Evolutionary conservation across 2,329 filamentous ascomycete genomes (phyloP), one percentile per base, ranked within the genome.

Genomic region (Aspergillus transmontanensis): DNA sequence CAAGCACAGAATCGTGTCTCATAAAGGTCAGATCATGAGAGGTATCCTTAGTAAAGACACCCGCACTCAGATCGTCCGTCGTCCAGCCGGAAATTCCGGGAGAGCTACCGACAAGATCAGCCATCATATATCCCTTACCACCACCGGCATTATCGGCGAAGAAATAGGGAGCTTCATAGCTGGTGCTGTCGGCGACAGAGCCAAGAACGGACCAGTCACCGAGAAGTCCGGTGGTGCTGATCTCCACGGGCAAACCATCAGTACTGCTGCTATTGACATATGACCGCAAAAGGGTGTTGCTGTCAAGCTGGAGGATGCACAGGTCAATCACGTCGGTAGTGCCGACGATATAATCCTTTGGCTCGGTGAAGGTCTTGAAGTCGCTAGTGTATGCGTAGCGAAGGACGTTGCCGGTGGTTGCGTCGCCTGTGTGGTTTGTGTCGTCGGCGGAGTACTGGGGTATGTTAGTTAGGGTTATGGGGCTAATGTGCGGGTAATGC

Each of bases 301-400:
- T 53, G 2, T 64, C 61, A 0, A 67, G 32, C 1, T 43, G 16
- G 3, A 67, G 28, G 30, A 67, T 59, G 32, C 41, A 53, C 11
- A 67, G 65, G 34, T 67, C 65, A 26, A 67, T 67, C 3, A 60
- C 55, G 2, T 64, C 46, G 19, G 43, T 60, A 9, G 54, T 51
- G 0, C 50, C 34, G 3, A 59, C 54, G 16, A 67, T 61, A 28
- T 67, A 67, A 0, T 64, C 65, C 21, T 64, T 16, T 0, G 63
- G 65, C 10, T 59, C 32, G 30, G 43, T 60, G 41, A 67, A 67
- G n/a, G 65, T 67, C 11, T 57, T 54, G 61, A 67, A 67, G 51
- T 66, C 65, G 9, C 55, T 62, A 0, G 65, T 67, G 43, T 67
- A 55, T 12, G 63, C 65, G 41, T 67, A 65, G 9, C 65, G 65